A percentile compares a stretch with the other conserved stretches of the same genome.
phyloP scores from a whole-genome alignment of 2,329 filamentous ascomycete genomes.

The Tolypocladium inflatum region DNA sequence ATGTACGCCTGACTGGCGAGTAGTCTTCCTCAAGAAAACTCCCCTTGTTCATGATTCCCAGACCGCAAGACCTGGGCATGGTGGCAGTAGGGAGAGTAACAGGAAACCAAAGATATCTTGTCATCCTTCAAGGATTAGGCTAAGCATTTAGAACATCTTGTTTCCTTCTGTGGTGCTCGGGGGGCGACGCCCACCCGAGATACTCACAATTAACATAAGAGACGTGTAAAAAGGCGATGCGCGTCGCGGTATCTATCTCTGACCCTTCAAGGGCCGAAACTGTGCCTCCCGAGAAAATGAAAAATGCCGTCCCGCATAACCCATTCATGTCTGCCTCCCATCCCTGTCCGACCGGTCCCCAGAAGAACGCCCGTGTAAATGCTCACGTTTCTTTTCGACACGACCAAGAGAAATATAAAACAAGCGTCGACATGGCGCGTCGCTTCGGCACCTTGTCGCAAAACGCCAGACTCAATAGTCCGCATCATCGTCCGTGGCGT shows the following conservation, averaged over 20 bases:
- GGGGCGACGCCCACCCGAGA: not conserved
- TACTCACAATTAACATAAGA: not conserved
- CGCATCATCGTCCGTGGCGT: constrained; percentile 43
- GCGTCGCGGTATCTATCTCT: not conserved
- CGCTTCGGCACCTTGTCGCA: not conserved
- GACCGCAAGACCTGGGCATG: too few species aligned
- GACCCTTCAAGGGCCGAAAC: not conserved
- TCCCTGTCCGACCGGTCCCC: not conserved
- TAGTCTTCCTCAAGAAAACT: too few species aligned
- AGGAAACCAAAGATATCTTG: too few species aligned
- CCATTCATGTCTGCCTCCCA: not conserved
- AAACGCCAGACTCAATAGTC: constrained; percentile 13
- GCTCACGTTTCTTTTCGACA: not conserved
- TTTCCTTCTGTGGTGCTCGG: not conserved
- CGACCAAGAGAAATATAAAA: not conserved
- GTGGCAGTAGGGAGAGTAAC: too few species aligned
- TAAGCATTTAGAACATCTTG: not conserved
- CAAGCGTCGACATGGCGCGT: not conserved
- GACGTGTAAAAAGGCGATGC: not conserved
- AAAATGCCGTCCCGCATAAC: not conserved
- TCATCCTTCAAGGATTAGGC: too few species aligned
- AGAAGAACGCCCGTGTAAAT: not conserved
- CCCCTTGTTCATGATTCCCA: too few species aligned
- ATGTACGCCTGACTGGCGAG: too few species aligned
- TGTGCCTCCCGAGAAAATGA: not conserved